Evolutionary conservation across 345 rosid species (phyloP).

Genomic region (Gossypium mustelinum): DNA sequence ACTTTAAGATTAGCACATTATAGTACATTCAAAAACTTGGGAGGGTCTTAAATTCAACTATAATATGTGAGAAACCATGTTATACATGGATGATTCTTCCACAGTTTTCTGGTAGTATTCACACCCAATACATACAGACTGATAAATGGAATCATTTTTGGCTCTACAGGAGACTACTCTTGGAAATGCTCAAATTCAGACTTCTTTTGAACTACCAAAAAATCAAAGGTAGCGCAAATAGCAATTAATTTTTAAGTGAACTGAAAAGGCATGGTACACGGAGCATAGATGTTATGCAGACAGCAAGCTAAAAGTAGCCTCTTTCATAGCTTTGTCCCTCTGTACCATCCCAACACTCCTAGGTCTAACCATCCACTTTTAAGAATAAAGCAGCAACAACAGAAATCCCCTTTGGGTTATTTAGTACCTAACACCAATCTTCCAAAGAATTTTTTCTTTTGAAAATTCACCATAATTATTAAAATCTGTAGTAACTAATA

Average conservation of each 20-base stretch:
- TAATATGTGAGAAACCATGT: not conserved
- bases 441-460: not conserved
- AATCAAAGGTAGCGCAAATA: not conserved
- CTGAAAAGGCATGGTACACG: not conserved
- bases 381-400: not conserved
- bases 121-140: not conserved
- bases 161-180: not conserved
- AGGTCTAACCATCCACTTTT: not conserved
- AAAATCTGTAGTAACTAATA: not conserved
- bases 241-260: not conserved
- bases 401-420: not conserved
- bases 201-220: not conserved
- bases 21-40: not conserved
- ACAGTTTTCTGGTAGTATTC: not conserved
- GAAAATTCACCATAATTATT: not conserved
- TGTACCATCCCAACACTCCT: not conserved
- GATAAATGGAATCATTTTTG: not conserved
- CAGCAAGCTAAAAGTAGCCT: not conserved
- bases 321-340: not conserved
- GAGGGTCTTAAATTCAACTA: not conserved
- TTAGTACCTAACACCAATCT: not conserved
- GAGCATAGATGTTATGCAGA: not conserved
- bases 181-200: slow-evolving; percentile 4
- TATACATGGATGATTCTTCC: not conserved
- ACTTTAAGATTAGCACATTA: not conserved